Base-by-base conservation (phyloP, 2,329 filamentous ascomycete species). In the Neospermospora avenae region DNA sequence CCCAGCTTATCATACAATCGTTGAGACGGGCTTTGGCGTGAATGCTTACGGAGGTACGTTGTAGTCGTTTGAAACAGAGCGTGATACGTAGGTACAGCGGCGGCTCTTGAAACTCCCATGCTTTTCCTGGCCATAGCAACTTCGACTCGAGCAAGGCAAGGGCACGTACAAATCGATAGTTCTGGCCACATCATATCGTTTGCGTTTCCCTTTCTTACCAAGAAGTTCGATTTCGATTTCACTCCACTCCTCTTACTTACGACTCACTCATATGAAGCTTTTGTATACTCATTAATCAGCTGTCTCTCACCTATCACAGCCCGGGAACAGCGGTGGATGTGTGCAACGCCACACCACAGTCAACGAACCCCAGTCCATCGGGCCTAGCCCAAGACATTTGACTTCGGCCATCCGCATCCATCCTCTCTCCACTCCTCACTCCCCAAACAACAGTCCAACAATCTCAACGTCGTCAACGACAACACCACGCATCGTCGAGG, bases 401-500 rank as follows among this genome's bases (percentile, higher is more conserved):
- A 49, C 28, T 35, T 35, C 24, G 35, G 25, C 34, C 22, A 25
- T 20, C 20, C 48, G 31, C 24, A 48, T n/a, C 22, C 28, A 24
- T 52, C 39, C 13, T 20, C 31, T 4, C 41, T 37, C 35, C 48
- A 20, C 28, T 57, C n/a, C 48, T 52, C n/a, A 39, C 42, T 42
- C n/a, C 45, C 48, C 31, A 51, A 48, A 45, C 59, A 37, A 66
- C 25, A 37, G 16, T 42, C 4, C 48, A 51, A 35, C 35, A 18
- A 41, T 20, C 18, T n/a, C 55, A 41, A 39, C 14, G 16, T 49
- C 54, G 28, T 37, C 46, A 44, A 41, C 57, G 52, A 55, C 42
- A 22, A 24, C 16, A 31, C 45, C 41, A 18, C 28, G 52, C 28
- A 45, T 35, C 58, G 34, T 62, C 51, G 51, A 61, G 54, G 44